Conservation (phyloP, 495 filamentous ascomycete genomes). For the Lentithecium fluviatile region DNA sequence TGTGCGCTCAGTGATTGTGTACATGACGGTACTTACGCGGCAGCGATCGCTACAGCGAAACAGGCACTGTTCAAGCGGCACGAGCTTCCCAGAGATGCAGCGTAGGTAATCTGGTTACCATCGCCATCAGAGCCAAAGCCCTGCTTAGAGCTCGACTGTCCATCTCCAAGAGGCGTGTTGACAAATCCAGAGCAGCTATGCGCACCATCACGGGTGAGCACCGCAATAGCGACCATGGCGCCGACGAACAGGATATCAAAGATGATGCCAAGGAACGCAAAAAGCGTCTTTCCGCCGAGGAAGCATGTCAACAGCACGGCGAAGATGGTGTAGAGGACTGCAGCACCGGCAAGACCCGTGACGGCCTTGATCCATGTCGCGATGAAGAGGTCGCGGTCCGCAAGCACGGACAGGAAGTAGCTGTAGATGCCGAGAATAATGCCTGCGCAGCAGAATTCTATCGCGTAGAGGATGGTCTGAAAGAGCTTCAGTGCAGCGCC, state of each 20-base stretch:
- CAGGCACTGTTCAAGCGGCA: conserved; percentile 71
- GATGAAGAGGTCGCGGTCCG: conserved; percentile 58
- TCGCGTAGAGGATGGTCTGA: conserved; percentile 61
- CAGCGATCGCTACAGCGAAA: conserved; percentile 75
- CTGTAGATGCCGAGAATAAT: conserved; percentile 79
- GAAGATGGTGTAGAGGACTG: conserved; percentile 67
- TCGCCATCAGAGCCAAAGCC: conserved; percentile 44
- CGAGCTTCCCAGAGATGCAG: conserved; percentile 54
- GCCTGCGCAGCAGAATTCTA: conserved; percentile 70
- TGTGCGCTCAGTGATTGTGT: not conserved
- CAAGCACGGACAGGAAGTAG: conserved; percentile 65
- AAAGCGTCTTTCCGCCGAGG: conserved; percentile 65
- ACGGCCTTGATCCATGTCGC: conserved; percentile 69
- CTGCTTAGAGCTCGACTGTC: conserved; percentile 41
- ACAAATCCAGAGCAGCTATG: conserved; percentile 61
- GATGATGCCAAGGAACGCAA: conserved; percentile 67
- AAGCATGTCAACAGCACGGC: conserved; percentile 74
- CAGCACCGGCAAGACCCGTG: conserved; percentile 74
- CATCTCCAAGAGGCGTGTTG: conserved; percentile 65
- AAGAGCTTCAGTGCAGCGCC: conserved; percentile 62
- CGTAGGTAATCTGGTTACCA: conserved; percentile 39
- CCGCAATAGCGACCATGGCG: conserved; percentile 61
- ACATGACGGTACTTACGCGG: conserved; percentile 59
- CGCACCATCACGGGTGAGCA: conserved; percentile 61
- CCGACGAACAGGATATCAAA: conserved; percentile 60